phyloP scores from a whole-genome alignment of 2,329 filamentous ascomycete genomes.

The Dactylellina cionopaga region DNA sequence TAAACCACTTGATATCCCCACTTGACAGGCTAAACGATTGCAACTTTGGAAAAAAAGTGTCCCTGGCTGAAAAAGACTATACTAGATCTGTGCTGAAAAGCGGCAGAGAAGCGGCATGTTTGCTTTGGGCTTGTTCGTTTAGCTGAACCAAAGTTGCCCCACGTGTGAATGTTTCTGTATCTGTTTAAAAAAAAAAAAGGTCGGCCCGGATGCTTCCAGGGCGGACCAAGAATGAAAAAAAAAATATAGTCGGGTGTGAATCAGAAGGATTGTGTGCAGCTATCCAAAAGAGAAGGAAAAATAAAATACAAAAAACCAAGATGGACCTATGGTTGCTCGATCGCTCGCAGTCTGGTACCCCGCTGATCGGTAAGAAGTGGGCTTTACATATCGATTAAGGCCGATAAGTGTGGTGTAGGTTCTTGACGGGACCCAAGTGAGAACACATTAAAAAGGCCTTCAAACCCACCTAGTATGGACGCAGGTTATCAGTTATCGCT shows the following conservation, averaged over 20 bases:
- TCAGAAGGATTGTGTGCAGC: slow-evolving; percentile 29
- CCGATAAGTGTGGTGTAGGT: not conserved
- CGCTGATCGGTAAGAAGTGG: slow-evolving; percentile 30
- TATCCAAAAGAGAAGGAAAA: not conserved
- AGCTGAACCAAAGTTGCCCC: slow-evolving; percentile 20
- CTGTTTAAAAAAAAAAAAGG: too few species aligned
- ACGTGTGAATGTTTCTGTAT: too few species aligned
- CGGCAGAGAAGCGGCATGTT: slow-evolving; percentile 44
- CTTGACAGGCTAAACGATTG: slow-evolving; percentile 10
- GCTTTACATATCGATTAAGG: slow-evolving; percentile 29
- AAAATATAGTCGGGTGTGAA: not conserved
- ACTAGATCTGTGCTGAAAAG: slow-evolving; percentile 19
- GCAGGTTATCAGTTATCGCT: slow-evolving; percentile 50
- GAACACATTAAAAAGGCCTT: not conserved
- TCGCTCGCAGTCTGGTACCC: slow-evolving; percentile 21
- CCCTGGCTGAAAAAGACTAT: slow-evolving; percentile 25
- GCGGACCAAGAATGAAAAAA: too few species aligned
- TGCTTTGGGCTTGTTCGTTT: slow-evolving; percentile 19
- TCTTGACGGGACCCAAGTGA: slow-evolving; percentile 1
- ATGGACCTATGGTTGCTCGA: slow-evolving; percentile 20
- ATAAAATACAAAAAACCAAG: too few species aligned
- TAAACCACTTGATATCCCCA: slow-evolving; percentile 9
- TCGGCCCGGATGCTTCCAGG: slow-evolving; percentile 34
- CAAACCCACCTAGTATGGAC: slow-evolving; percentile 42
- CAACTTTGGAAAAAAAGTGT: not conserved